Evolutionary conservation across 169 alveolate genomes (phyloP).

Genomic region (Cryptosporidium baileyi): DNA sequence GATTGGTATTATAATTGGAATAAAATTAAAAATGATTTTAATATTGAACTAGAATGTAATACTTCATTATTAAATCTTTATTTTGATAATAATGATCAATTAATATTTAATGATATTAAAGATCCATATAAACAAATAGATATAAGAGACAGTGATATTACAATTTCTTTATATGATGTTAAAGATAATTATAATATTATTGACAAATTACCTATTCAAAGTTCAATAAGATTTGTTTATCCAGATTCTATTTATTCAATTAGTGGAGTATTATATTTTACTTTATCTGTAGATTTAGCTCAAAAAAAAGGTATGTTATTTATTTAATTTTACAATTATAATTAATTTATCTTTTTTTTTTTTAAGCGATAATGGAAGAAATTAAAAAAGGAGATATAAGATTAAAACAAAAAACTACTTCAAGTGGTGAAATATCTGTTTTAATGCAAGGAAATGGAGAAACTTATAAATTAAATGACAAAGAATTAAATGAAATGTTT

Average conservation of each 20-base stretch:
- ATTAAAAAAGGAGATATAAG: slow-evolving; percentile 24
- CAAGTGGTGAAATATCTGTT: slow-evolving; percentile 47
- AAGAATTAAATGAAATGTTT: not conserved
- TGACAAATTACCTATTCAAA: slow-evolving; percentile 41
- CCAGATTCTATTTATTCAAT: slow-evolving; percentile 65
- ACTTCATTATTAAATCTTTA: not conserved
- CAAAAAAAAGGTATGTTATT: slow-evolving; percentile 34
- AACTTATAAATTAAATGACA: not conserved
- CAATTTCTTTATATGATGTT: slow-evolving; percentile 6
- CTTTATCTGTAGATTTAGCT: slow-evolving; percentile 1
- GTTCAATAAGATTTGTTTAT: slow-evolving; percentile 5
- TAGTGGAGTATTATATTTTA: slow-evolving; percentile 20
- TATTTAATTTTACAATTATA: not conserved
- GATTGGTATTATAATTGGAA: slow-evolving; percentile 56
- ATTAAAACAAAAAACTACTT: slow-evolving; percentile 30
- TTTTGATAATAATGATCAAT: slow-evolving; percentile 12
- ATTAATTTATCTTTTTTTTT: not conserved
- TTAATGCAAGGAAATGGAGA: slow-evolving; percentile 54
- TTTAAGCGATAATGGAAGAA: slow-evolving; percentile 8
- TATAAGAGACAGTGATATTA: slow-evolving; percentile 29
- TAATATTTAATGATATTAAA: slow-evolving; percentile 1
- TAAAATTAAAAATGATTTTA: not conserved
- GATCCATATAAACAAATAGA: slow-evolving; percentile 11
- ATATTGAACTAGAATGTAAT: slow-evolving; percentile 3
- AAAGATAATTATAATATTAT: not conserved